Conservation (phyloP, 2,329 filamentous ascomycete species). For the Trichoderma breve region DNA sequence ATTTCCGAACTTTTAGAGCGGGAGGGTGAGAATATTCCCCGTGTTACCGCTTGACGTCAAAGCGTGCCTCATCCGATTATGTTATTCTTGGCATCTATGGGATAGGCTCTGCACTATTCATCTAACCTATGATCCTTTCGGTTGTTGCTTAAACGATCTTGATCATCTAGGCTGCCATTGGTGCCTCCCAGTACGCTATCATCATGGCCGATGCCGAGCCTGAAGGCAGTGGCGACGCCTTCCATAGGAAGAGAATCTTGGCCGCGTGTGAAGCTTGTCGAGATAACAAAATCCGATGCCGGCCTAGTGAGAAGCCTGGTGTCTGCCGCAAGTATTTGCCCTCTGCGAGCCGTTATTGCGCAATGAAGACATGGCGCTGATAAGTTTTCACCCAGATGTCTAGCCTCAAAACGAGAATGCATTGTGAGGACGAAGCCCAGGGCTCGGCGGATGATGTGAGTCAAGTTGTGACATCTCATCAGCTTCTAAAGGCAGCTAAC, state of each 20-base stretch:
- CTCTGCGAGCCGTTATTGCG: neutral
- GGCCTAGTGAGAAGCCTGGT: conserved; percentile 44
- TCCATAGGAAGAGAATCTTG: conserved; percentile 26
- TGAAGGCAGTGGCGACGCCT: neutral
- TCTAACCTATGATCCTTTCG: neutral
- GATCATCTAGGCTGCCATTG: neutral
- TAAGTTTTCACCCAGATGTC: conserved; percentile 40
- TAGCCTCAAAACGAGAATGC: conserved; percentile 53
- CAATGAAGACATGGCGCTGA: neutral
- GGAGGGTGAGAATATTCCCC: neutral
- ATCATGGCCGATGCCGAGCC: neutral
- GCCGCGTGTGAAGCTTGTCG: conserved; percentile 56
- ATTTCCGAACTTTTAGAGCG: neutral
- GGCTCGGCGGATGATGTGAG: conserved; percentile 39
- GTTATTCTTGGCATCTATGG: neutral
- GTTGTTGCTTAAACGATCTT: neutral
- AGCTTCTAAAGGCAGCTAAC: neutral
- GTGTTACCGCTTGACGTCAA: neutral
- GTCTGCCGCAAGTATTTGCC: conserved; percentile 50
- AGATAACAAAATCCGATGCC: conserved; percentile 53
- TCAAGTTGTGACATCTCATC: conserved; percentile 30
- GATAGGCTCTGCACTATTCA: neutral
- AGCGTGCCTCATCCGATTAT: neutral
- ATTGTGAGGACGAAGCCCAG: conserved; percentile 50
- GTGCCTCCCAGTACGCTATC: neutral